phyloP scores from a whole-genome alignment of 495 filamentous ascomycete species.

The Neurospora sp. region DNA sequence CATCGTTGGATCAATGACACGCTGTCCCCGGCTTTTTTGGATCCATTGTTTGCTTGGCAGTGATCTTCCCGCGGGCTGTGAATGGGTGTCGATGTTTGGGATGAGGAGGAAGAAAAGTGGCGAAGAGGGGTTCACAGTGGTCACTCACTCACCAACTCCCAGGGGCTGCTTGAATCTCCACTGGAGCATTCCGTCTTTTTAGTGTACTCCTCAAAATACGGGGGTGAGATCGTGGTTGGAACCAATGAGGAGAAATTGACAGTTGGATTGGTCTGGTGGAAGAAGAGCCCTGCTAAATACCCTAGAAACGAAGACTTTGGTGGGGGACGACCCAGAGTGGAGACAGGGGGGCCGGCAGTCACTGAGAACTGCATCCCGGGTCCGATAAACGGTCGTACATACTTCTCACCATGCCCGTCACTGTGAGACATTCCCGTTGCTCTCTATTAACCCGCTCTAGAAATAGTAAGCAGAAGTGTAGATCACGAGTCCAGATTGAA shows the following conservation, averaged over 20 bases:
- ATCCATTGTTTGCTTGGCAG: neutral
- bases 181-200: neutral
- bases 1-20: neutral
- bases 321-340: too few relatives aligned
- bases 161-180: neutral
- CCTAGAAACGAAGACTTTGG: too few relatives aligned
- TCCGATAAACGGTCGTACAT: neutral
- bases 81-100: neutral
- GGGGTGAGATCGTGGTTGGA: neutral
- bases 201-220: neutral
- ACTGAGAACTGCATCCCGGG: neutral
- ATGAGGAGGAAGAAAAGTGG: neutral
- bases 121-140: neutral
- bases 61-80: neutral
- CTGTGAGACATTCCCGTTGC: neutral
- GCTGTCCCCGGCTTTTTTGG: neutral
- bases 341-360: neutral
- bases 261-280: too few relatives aligned
- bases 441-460: neutral
- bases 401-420: neutral
- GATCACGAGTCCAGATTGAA: neutral
- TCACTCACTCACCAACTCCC: neutral
- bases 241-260: too few relatives aligned
- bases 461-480: neutral
- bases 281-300: too few relatives aligned